phyloP scores from a whole-genome alignment of 805 yeast species.

The Hyphopichia homilentoma region DNA sequence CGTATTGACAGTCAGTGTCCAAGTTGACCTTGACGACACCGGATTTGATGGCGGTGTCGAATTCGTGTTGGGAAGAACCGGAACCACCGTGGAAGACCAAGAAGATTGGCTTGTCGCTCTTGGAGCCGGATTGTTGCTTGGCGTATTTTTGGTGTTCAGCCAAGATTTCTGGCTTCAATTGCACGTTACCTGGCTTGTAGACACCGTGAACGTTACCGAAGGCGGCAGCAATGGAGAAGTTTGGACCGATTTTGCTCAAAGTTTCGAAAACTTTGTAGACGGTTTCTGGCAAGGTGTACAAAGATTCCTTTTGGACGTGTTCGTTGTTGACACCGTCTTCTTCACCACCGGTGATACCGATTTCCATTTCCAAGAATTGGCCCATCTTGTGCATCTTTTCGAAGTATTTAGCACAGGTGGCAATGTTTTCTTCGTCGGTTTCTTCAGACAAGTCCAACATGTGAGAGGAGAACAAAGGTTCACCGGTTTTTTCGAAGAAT shows the following conservation, averaged over 20 bases:
- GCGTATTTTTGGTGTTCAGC: slow-evolving; percentile 96
- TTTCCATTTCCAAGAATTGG: slow-evolving; percentile 99
- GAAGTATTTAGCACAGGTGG: slow-evolving; percentile 91
- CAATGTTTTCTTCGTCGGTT: slow-evolving; percentile 92
- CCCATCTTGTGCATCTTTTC: slow-evolving; percentile 87
- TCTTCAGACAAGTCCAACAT: slow-evolving; percentile 98
- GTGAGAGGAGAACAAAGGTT: slow-evolving; percentile 97
- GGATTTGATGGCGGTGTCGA: slow-evolving; percentile 80
- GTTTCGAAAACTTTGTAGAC: slow-evolving; percentile 91
- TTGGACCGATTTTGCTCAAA: slow-evolving; percentile 84
- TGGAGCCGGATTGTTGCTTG: slow-evolving; percentile 55
- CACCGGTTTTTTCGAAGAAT: slow-evolving; percentile 80
- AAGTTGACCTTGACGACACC: slow-evolving; percentile 99
- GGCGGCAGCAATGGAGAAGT: slow-evolving; percentile 99
- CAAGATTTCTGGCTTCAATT: slow-evolving; percentile 84
- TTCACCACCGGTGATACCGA: slow-evolving; percentile 99
- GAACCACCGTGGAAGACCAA: slow-evolving; percentile 99
- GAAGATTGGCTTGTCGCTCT: slow-evolving; percentile 72
- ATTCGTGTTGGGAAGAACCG: slow-evolving; percentile 91
- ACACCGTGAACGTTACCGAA: slow-evolving; percentile 99
- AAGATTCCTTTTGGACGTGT: slow-evolving; percentile 76
- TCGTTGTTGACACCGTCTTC: slow-evolving; percentile 99
- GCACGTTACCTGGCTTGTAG: slow-evolving; percentile 98
- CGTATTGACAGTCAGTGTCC: slow-evolving; percentile 98
- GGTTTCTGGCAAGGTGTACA: slow-evolving; percentile 95